phyloP scores from a whole-genome alignment of 306 rosid genomes.

The Cyclanthera cordifolia region DNA sequence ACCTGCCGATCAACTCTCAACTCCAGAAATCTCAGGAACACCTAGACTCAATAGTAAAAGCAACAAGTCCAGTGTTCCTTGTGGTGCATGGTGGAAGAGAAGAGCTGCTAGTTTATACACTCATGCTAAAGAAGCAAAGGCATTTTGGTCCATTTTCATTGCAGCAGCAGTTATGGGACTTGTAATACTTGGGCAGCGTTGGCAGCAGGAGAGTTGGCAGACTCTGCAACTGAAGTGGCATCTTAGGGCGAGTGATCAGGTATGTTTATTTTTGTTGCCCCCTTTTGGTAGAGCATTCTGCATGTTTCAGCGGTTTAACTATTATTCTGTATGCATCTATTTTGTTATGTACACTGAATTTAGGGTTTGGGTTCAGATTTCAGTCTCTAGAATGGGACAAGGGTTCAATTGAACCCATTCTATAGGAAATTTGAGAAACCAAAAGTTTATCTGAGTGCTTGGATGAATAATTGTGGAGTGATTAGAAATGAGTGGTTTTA shows the following conservation, averaged over 20 bases:
- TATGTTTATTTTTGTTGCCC: constrained; percentile 15
- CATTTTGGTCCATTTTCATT: constrained; percentile 77
- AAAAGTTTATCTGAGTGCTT: too few relatives aligned
- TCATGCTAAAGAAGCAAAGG: constrained; percentile 78
- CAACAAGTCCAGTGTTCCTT: constrained; percentile 40
- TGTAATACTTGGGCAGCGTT: constrained; percentile 72
- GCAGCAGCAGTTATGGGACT: constrained; percentile 91
- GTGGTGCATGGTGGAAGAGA: constrained; percentile 98
- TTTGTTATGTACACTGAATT: not conserved
- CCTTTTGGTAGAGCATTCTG: not conserved
- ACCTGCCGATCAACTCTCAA: constrained; percentile 30
- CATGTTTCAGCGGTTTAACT: not conserved
- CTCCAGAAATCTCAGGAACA: constrained; percentile 27
- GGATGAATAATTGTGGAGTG: too few relatives aligned
- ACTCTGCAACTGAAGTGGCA: constrained; percentile 71
- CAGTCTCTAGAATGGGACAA: not conserved
- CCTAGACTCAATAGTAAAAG: constrained; percentile 29
- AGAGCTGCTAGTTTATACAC: constrained; percentile 74
- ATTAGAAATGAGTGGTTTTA: too few relatives aligned
- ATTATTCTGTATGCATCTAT: not conserved
- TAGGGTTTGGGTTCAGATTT: not conserved
- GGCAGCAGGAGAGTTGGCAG: constrained; percentile 81
- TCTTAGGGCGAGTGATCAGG: constrained; percentile 42
- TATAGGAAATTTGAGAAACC: too few relatives aligned
- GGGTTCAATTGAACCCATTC: not conserved